Percentiles rank a stretch among this genome's conserved stretches.
Evolutionary conservation across 352 stramenopile species (phyloP).

Genomic region (Globisporangium camurandrum): DNA sequence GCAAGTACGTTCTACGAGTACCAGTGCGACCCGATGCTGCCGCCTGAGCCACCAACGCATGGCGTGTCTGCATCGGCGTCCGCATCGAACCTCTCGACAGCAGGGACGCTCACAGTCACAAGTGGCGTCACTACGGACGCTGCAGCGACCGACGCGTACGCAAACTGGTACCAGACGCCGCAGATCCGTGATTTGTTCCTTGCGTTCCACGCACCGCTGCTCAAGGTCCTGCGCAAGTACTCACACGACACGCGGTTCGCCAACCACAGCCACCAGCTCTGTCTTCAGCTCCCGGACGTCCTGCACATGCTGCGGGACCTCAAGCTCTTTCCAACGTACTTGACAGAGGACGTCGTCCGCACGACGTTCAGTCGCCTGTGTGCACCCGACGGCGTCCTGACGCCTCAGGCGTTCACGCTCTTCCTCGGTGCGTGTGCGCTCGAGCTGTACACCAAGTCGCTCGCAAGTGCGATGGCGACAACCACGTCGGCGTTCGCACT

Average conservation of each 20-base stretch:
- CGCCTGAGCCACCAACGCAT: slow-evolving; percentile 17
- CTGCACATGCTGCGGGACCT: slow-evolving; percentile 53
- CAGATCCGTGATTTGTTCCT: slow-evolving; percentile 63
- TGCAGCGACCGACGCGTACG: slow-evolving; percentile 17
- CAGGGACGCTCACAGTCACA: background rate
- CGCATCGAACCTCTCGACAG: too few relatives aligned
- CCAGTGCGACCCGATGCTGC: slow-evolving; percentile 50
- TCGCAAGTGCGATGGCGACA: background rate
- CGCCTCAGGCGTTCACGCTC: slow-evolving; percentile 35
- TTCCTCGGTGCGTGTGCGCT: slow-evolving; percentile 58
- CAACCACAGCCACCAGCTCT: slow-evolving; percentile 39
- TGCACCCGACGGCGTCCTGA: slow-evolving; percentile 27
- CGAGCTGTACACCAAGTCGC: slow-evolving; percentile 37
- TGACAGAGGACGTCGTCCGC: slow-evolving; percentile 43
- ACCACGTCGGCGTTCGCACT: slow-evolving; percentile 22
- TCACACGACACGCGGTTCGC: slow-evolving; percentile 32
- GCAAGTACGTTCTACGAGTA: slow-evolving; percentile 48
- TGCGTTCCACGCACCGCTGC: slow-evolving; percentile 37
- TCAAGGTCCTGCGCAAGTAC: slow-evolving; percentile 50
- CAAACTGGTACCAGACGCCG: slow-evolving; percentile 39
- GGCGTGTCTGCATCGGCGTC: background rate
- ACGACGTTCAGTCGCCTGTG: slow-evolving; percentile 34
- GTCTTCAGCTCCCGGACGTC: slow-evolving; percentile 26
- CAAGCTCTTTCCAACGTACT: slow-evolving; percentile 43
- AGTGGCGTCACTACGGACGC: background rate